Base-by-base conservation (phyloP, 2,329 filamentous ascomycete species). In the Phyllosticta ampelicida region DNA sequence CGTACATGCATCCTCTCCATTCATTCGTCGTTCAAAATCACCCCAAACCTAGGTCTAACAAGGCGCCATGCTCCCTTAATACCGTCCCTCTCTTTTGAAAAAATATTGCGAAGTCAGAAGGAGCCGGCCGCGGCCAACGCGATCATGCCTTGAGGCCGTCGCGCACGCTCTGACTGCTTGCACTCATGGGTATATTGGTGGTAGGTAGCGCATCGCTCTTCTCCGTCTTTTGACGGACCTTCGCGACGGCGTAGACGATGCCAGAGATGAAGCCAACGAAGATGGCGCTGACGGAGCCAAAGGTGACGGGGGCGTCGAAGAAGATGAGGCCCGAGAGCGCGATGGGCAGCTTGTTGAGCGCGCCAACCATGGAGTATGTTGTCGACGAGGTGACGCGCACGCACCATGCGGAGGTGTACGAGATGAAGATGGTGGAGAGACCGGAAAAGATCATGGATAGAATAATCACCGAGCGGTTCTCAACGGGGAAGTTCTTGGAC, bases 341-440 rank as follows among this genome's bases (percentile, higher is more conserved):
- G 65, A 99, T 91, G 49, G 94, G 94, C 29, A 99, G 85, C 80
- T 99, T 99, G 82, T 99, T 99, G 68, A 99, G 80, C 18, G 92
- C 90, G 62, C 94, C 94, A 59, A 97, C 94, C 92, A 99, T 97
- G 28, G 89, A 95, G 79, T 97, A 99, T 1, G 94, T 99, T 9
- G 94, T 99, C 18, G 91, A 96, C 0, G 91, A 95, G 8, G 94
- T 97, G 63, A 96, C 89, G 64, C 94, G 91, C 63, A 99, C 95
- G 71, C 94, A 97, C 94, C 94, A 99, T 44, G 94, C 94, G 16
- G 92, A 96, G 70, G 90, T 95, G 81, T 99, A 99, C n/a, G 92
- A 97, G 74, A 99, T 99, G 77, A 96, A 96, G 68, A 97, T 91
- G 54, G 91, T 89, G 36, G 86, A 91, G 56, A 96, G 80, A 61